Evolutionary conservation across 495 filamentous ascomycete genomes (phyloP), one percentile per base, ranked within the genome.

Genomic region (Podospora comata): DNA sequence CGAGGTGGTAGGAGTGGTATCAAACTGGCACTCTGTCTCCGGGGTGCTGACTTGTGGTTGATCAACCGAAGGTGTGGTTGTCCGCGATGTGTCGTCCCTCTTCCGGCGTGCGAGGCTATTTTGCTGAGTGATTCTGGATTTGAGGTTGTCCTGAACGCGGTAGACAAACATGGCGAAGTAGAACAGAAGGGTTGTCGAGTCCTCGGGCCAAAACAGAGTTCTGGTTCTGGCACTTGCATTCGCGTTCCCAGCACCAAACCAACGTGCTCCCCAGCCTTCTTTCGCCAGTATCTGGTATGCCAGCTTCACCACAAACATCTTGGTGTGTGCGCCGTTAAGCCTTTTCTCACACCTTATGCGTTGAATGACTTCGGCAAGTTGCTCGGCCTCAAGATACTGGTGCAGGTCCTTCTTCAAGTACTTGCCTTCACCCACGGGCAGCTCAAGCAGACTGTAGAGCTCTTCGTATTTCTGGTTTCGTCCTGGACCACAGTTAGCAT

Each of bases 141-240:
- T 60, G 7, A 58, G 39, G 55, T 63, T 66, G 4, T 34, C 34
- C 53, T 68, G 55, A 2, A 65, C 15, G 23, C 60, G 60, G 59
- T 72, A 68, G 16, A 73, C 64, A 18, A 73, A 15, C 66, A 62
- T 67, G 64, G 62, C 53, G 59, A 71, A 71, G 67, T 66, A n/a
- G 4, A 66, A 5, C 1, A 70, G 16, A 61, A 73, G 62, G 30
- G 68, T 48, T 1, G 72, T 65, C 4, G 72, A 73, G 28, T 71
- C 67, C 23, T 23, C 56, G 3, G 72, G 72, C 72, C 72, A 73
- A 11, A 71, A 60, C 1, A 65, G 1, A 7, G 66, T 70, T 39
- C 66, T 61, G 4, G 67, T 9, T 5, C 15, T 9, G 13, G 68
- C 63, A 2, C 48, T 66, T 32, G 28, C 4, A 60, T 55, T 60